Base-by-base conservation (phyloP, 2,329 filamentous ascomycete genomes). In the Neoarthrinium moseri region DNA sequence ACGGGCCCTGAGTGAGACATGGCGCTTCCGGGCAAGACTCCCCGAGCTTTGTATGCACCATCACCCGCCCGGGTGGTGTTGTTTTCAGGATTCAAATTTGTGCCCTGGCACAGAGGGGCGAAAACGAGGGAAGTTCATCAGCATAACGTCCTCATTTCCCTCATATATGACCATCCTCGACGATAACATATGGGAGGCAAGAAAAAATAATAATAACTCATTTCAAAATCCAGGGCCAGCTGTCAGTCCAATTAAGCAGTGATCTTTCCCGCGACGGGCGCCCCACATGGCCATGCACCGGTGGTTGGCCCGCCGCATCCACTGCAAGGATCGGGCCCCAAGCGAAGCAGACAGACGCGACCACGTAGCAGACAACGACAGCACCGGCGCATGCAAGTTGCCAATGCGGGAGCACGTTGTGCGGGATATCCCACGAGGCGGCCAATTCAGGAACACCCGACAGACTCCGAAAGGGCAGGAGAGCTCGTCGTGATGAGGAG, bases 401-500 rank as follows among this genome's bases (percentile, higher is more conserved):
- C n/a, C n/a, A n/a, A 33, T 13, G 22, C 47, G 53, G 39, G 48
- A 53, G 51, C 54, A 48, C 55, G 51, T 57, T 58, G 53, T 50
- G 50, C 52, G 53, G 54, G 50, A 51, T 54, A 50, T 50, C 41
- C 55, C 49, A 51, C 52, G 46, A 17, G 21, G 50, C 52, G 50
- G 49, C 52, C 57, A 59, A 56, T 59, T 58, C 56, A 58, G 57
- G 56, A 54, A 58, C 58, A 32, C 15, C 37, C 36, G 11, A 39
- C 39, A 21, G 33, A 20, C 26, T 18, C 36, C 30, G 22, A 23
- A 43, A 43, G 21, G 40, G 40, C 22, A 43, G 21, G 40, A 34
- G 6, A 15, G 17, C 18, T 12, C 18, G 11, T 17, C 12, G 18
- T 43, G 10, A 21, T 23, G 23, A 21, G 22, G 34, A 40, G 32